Evolutionary conservation across 805 yeast species (phyloP).

Genomic region (Candida dendrica): DNA sequence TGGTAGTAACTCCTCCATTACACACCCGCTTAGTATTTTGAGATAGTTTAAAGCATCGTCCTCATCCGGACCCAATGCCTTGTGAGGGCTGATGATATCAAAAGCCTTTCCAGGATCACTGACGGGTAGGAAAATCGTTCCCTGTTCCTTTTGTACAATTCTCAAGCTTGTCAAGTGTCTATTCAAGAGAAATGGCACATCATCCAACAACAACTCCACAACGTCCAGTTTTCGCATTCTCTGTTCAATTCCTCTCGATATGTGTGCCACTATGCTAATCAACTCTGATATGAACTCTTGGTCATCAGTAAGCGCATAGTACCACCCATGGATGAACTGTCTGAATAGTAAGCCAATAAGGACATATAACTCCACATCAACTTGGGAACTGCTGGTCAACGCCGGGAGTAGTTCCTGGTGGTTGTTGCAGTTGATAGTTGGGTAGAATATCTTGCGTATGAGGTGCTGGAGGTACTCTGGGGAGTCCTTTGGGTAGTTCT

Average conservation of each 20-base stretch:
- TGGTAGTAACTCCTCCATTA: constrained; percentile 32
- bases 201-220: constrained; percentile 33
- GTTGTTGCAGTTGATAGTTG: constrained; percentile 12
- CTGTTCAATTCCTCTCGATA: constrained; percentile 31
- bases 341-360: constrained; percentile 37
- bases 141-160: constrained; percentile 19
- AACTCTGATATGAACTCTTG: constrained; percentile 35
- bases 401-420: constrained; percentile 26
- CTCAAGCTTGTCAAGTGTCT: constrained; percentile 27
- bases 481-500: constrained; percentile 12
- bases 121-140: constrained; percentile 25
- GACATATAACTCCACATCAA: constrained; percentile 40
- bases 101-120: constrained; percentile 26
- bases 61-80: constrained; percentile 22
- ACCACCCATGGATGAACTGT: constrained; percentile 43
- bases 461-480: constrained; percentile 20
- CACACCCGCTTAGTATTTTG: constrained; percentile 25
- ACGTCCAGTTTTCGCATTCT: constrained; percentile 26
- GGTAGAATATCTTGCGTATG: constrained; percentile 19
- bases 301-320: constrained; percentile 32
- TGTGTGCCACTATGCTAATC: constrained; percentile 29
- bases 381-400: constrained; percentile 28
- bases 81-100: constrained; percentile 26
- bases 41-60: constrained; percentile 26
- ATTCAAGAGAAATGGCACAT: constrained; percentile 33